A percentile compares a stretch with the other conserved stretches of the same genome.
These are phyloP conservation scores for Paracoccidioides lutzii DNA, from an alignment of 2,329 filamentous ascomycete genomes.

Conservation along the genomic window DNA sequence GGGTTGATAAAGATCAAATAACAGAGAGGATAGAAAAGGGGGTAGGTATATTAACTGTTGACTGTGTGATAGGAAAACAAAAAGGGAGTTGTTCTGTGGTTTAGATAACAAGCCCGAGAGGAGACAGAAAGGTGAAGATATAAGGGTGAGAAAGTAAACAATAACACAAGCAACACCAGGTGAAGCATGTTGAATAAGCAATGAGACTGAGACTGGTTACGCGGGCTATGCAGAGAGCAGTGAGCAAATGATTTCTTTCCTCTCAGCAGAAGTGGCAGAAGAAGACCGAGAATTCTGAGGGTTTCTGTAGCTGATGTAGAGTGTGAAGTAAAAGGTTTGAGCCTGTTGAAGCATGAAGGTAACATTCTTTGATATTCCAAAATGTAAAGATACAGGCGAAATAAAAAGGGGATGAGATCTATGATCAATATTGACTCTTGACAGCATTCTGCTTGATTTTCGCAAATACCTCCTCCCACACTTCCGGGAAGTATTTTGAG, in stretches of 20 bases:
- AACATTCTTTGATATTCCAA: neutral
- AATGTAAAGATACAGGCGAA: neutral
- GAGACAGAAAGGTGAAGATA: neutral
- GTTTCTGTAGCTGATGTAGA: neutral
- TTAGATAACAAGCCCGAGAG: neutral
- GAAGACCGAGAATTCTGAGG: neutral
- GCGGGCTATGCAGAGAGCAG: neutral
- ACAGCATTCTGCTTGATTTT: conserved; percentile 20
- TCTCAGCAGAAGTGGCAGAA: neutral
- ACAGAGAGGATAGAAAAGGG: neutral
- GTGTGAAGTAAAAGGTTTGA: neutral
- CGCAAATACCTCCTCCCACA: conserved; percentile 32
- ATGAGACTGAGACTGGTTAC: neutral
- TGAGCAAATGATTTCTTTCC: neutral
- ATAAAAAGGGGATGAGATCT: neutral
- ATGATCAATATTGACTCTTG: neutral
- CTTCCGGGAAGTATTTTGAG: conserved; percentile 29
- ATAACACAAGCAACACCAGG: neutral
- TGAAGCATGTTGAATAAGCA: neutral
- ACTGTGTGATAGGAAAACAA: neutral
- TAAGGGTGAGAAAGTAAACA: neutral
- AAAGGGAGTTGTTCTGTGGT: neutral
- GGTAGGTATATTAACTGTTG: neutral
- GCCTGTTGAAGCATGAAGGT: neutral
- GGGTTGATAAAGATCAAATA: neutral